Evolutionary conservation across 2,329 filamentous ascomycete genomes (phyloP).

Genomic region (Hortaea werneckii): DNA sequence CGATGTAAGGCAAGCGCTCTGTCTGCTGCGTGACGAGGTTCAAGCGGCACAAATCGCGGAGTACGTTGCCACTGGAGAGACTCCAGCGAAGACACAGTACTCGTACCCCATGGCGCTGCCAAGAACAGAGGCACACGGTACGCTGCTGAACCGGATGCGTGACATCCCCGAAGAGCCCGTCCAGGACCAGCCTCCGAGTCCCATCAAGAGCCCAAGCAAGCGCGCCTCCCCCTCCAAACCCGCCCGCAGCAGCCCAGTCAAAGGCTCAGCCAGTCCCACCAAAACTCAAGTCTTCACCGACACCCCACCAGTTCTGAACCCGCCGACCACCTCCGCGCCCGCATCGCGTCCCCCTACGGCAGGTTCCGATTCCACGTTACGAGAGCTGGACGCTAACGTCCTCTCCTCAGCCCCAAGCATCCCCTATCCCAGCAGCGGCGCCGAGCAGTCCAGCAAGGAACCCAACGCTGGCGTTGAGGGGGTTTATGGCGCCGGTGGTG

Average conservation of each 20-base stretch:
- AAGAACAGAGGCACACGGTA: constrained; percentile 56
- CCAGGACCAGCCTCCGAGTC: constrained; percentile 6
- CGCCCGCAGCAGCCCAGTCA: constrained; percentile 16
- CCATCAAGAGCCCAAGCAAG: constrained; percentile 25
- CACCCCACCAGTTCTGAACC: constrained; percentile 15
- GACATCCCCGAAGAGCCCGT: constrained; percentile 23
- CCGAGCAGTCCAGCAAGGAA: constrained; percentile 7
- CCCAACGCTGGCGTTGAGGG: constrained; percentile 13
- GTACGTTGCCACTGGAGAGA: constrained; percentile 76
- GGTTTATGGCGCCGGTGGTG: constrained; percentile 14
- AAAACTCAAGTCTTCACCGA: constrained; percentile 26
- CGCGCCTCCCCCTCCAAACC: constrained; percentile 16
- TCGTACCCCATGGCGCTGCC: constrained; percentile 71
- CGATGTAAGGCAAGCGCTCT: constrained; percentile 58
- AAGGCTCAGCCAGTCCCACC: constrained; percentile 18
- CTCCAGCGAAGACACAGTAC: constrained; percentile 72
- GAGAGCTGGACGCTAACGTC: constrained; percentile 40
- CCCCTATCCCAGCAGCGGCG: neutral
- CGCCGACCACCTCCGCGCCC: constrained; percentile 14
- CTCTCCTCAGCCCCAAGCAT: constrained; percentile 7
- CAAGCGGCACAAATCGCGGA: constrained; percentile 57
- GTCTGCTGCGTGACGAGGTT: constrained; percentile 61
- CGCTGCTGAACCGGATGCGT: constrained; percentile 43
- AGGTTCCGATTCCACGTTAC: constrained; percentile 26
- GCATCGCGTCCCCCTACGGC: constrained; percentile 17